A percentile compares a stretch with the other conserved stretches of the same genome.
phyloP scores from a whole-genome alignment of 495 filamentous ascomycete genomes.

The Platismatia glauca region DNA sequence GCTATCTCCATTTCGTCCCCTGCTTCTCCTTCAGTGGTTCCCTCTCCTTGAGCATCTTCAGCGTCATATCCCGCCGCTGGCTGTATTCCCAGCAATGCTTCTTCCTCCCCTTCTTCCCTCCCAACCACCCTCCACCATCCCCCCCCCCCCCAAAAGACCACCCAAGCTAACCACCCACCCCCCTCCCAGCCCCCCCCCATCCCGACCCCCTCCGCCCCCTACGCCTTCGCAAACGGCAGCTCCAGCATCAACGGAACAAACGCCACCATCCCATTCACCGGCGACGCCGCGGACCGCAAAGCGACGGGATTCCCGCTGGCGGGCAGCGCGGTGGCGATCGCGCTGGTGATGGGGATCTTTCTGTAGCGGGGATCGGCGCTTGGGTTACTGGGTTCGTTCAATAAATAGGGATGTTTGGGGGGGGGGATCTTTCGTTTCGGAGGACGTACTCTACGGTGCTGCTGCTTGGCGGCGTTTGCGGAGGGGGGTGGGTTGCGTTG shows the following conservation, averaged over 20 bases:
- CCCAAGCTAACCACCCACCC: not conserved
- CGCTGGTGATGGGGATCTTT: not conserved
- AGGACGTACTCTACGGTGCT: not conserved
- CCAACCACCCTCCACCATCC: not conserved
- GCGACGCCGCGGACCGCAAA: not conserved
- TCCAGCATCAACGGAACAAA: conserved; percentile 9
- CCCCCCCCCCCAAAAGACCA: not conserved
- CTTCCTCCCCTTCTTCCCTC: not conserved
- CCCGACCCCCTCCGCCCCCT: not conserved
- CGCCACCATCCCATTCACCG: conserved; percentile 13
- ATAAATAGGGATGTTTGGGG: not conserved
- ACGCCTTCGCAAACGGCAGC: conserved; percentile 5
- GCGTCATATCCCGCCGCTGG: not conserved
- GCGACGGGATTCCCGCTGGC: not conserved
- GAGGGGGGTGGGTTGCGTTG: not conserved
- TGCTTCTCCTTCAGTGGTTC: not conserved
- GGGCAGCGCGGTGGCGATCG: not conserved
- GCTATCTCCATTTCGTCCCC: not conserved
- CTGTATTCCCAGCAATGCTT: not conserved
- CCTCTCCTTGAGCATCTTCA: not conserved
- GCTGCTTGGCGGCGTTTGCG: not conserved
- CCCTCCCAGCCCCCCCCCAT: not conserved
- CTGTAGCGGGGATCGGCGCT: not conserved
- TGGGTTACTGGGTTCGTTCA: not conserved
- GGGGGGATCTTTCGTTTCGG: not conserved